A percentile compares a stretch with the other conserved stretches of the same genome.
These are phyloP conservation scores for Lepiota brunneoincarnata DNA, from an alignment of 768 basidiomycete genomes.

Conservation along the genomic window DNA sequence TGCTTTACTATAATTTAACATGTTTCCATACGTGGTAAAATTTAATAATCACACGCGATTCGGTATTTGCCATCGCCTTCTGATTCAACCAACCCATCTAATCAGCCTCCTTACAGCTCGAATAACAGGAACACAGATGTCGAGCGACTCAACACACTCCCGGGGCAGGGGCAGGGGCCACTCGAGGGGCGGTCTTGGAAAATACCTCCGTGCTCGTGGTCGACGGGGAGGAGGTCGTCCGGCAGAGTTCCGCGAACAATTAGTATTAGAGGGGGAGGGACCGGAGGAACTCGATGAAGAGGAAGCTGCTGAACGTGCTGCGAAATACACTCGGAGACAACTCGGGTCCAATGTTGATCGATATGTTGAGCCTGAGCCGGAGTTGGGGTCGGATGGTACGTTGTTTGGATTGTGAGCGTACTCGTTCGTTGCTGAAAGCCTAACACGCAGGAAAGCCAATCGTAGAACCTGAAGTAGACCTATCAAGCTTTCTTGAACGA, in stretches of 20 bases:
- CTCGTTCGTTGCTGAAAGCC: not conserved
- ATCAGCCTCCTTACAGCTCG: not conserved
- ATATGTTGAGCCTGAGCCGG: constrained; percentile 68
- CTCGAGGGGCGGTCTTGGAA: constrained; percentile 68
- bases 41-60: no score
- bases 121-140: not conserved
- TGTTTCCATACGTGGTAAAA: no score
- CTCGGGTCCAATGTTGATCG: constrained; percentile 72
- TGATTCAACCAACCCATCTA: not conserved
- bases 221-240: constrained; percentile 56
- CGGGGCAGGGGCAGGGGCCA: constrained; percentile 52
- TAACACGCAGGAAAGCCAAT: constrained; percentile 53
- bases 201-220: constrained; percentile 71
- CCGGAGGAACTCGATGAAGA: constrained; percentile 41
- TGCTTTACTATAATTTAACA: no score
- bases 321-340: constrained; percentile 54
- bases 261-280: constrained; percentile 60
- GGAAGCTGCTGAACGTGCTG: constrained; percentile 46
- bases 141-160: constrained; percentile 11
- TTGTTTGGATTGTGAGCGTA: not conserved
- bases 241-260: constrained; percentile 61
- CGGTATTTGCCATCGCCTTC: not conserved
- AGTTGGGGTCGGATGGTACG: constrained; percentile 70
- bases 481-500: constrained; percentile 62
- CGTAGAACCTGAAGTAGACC: constrained; percentile 70